Base-by-base conservation (phyloP, 2,329 filamentous ascomycete species). In the Sarocladium brachiariae region DNA sequence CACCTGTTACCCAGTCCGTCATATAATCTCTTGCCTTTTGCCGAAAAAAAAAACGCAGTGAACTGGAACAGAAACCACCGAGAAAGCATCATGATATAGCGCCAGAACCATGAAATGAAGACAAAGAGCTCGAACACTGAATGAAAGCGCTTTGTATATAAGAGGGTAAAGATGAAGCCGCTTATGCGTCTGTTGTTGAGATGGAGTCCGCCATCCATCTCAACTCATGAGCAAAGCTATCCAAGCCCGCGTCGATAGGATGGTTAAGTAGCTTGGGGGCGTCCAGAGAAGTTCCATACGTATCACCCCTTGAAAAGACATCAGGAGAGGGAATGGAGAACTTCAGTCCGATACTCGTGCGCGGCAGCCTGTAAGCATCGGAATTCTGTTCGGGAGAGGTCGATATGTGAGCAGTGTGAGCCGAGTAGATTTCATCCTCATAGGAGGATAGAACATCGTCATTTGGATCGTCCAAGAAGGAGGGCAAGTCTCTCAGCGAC, bases 151-250 rank as follows among this genome's bases (percentile, higher is more conserved):
- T 13, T 7, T 30, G 7, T 13, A 7, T 7, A 30, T 30, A 30
- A 30, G 7, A 13, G 13, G 27, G 13, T 13, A 30, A 30, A 30
- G 27, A 7, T 7, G 27, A 30, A 30, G 27, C 19, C 10, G 37
- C 10, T 23, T 24, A 47, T 9, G 27, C 16, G 8, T 47, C 14
- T 55, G 65, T 67, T 24, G 58, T 63, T 48, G 66, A 65, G 54
- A 80, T 76, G 21, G 70, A 64, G 27, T 72, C 69, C 10, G 71
- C 72, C 61, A 80, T 74, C 75, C 76, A 79, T 50, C 72, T 68
- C 53, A 79, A 63, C 59, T 80, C 77, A 48, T 55, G 65, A 37
- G 61, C 65, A 54, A 73, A 69, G 51, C 71, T 67, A 43, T 71
- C 69, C 4, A 72, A 57, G 19, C 65, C 66, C 4, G 64, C 61